These are phyloP conservation scores for Auriscalpium orientale DNA, from an alignment of 768 basidiomycete species.

Conservation along the genomic window DNA sequence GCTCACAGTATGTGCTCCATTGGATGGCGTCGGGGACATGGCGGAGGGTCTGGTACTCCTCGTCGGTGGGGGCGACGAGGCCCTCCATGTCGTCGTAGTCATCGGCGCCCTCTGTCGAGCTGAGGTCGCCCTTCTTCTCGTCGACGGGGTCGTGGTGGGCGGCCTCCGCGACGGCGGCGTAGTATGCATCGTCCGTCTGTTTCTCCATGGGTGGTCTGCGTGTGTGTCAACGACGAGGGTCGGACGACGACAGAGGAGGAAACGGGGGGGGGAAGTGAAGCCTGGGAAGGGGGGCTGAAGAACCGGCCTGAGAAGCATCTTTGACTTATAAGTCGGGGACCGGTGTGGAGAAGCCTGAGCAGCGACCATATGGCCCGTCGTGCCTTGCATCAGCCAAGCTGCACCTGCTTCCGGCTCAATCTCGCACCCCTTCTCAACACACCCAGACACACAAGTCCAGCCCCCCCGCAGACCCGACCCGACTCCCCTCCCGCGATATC, in stretches of 20 bases:
- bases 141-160: background rate
- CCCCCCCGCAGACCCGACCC: too few species aligned
- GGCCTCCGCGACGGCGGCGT: background rate
- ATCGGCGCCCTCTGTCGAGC: background rate
- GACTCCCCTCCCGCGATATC: too few species aligned
- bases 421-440: too few species aligned
- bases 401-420: too few species aligned
- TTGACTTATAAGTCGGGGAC: too few species aligned
- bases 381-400: too few species aligned
- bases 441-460: too few species aligned
- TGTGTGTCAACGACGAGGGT: background rate
- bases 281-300: background rate
- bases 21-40: constrained; percentile 18
- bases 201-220: constrained; percentile 7
- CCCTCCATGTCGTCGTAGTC: constrained; percentile 4
- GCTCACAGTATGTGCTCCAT: constrained; percentile 14
- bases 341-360: too few species aligned
- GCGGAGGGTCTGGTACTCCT: constrained; percentile 16
- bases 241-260: background rate
- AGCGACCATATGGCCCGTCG: too few species aligned
- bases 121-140: background rate
- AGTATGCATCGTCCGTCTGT: constrained; percentile 6
- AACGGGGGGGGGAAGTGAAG: background rate
- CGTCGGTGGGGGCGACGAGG: constrained; percentile 15
- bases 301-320: too few species aligned